Evolutionary conservation across 495 filamentous ascomycete genomes (phyloP).

Genomic region (Usnea hakonensis): DNA sequence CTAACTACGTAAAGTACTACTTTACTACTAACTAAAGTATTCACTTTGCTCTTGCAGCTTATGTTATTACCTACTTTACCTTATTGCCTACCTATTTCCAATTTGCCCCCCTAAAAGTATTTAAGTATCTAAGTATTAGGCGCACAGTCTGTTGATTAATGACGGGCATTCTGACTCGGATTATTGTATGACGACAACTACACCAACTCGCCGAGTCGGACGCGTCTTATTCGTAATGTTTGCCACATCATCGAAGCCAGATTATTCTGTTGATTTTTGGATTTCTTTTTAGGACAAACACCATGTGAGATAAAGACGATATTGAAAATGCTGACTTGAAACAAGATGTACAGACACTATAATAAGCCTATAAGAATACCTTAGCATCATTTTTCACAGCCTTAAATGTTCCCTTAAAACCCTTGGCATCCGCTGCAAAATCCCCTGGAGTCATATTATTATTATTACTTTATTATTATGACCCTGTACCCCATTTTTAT

Average conservation of each 20-base stretch:
- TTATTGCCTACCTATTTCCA: too few species aligned
- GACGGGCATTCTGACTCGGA: background rate
- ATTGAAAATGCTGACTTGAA: background rate
- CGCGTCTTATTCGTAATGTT: background rate
- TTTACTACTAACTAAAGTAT: too few species aligned
- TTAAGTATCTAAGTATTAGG: background rate
- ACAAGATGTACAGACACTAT: too few species aligned
- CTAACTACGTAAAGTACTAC: too few species aligned
- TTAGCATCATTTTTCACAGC: background rate
- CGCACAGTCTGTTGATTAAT: background rate
- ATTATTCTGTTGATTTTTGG: too few species aligned
- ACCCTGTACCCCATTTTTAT: too few species aligned
- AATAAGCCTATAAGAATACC: too few species aligned
- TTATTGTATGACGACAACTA: slow-evolving; percentile 3
- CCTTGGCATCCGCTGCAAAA: background rate
- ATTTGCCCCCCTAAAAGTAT: too few species aligned
- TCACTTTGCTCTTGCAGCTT: too few species aligned
- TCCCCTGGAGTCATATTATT: background rate
- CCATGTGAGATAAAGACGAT: background rate
- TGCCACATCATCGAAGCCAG: background rate
- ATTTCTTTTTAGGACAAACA: too few species aligned
- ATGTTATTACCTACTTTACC: too few species aligned
- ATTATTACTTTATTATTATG: too few species aligned
- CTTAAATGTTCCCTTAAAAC: background rate
- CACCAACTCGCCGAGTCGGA: background rate